Evolutionary conservation across 2,329 filamentous ascomycete genomes (phyloP), one percentile per base, ranked within the genome.

Genomic region (Cordyceps sp.): DNA sequence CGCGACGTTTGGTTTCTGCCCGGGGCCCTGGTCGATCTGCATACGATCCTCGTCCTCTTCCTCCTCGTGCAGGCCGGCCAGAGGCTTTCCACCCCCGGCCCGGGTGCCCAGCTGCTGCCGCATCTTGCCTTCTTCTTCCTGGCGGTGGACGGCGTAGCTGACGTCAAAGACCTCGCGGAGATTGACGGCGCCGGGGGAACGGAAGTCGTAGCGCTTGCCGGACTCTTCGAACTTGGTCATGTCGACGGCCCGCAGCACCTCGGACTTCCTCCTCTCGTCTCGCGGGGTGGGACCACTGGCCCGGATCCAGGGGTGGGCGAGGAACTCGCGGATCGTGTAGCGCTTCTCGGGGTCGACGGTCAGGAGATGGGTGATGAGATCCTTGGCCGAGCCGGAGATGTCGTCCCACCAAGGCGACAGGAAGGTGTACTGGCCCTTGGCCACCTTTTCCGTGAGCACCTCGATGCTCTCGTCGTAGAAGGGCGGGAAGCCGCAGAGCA

Each of bases 381-480:
- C 88, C 53, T 96, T 84, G 0, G 90, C 90, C 4, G 83, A 78
- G 52, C 90, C 85, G 37, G 88, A 94, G 38, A 98, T 96, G 36
- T 94, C 86, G 44, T 98, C 90, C 90, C 90, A 98, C 90, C 90
- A 98, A 0, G 90, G 90, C 3, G 88, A 96, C 27, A 98, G 61
- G 62, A 98, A 98, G 1, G 90, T 96, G 53, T 90, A 98, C 58
- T 96, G 85, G 30, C 90, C 90, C 47, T 82, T 78, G 20, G 90
- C 90, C 14, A 98, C 90, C 64, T 98, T 98, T 52, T 98, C 88
- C 2, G 90, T 96, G 37, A 98, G 70, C 1, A 93, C 79, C 49
- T 93, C 85, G 43, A 98, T 96, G 48, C 84, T 93, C 59, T 98
- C 90, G 45, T 98, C 90, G 54, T 98, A 93, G 57, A 98, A 98